Evolutionary conservation across 139 green algal genomes (phyloP), one percentile per base, ranked within the genome.

Genomic region (Picochlorum sp.): DNA sequence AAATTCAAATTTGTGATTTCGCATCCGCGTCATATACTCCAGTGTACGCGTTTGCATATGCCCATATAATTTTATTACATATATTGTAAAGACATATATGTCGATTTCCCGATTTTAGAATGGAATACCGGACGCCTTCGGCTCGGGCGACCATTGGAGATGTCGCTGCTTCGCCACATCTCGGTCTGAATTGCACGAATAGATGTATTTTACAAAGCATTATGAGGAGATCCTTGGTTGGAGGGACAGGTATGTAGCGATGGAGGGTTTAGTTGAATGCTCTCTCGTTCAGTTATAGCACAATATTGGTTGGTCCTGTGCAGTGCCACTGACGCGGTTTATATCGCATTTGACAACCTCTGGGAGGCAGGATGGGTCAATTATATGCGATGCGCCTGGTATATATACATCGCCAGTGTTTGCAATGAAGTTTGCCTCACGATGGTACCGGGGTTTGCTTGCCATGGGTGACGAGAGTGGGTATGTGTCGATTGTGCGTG

Each of bases 401-500:
- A 9, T 34, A 23, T 32, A 26, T 28, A 20, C 61, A 41, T 23
- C 15, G 8, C 37, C 66, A 49, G 66, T 73, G 15, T 56, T 46
- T 23, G 15, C 23, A 10, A 30, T 62, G 9, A 20, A 26, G 34
- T 65, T 58, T 59, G 58, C 18, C 9, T 23, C 58, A 21, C 18
- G 6, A 34, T 26, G 8, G n/a, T 54, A 76, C 28, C 26, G 67
- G 28, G 64, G 76, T 26, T 69, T 89, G 21, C 66, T 95, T 4
- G 86, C 85, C 3, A 64, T 92, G 4, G 84, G 62, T 4, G 87
- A 91, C 49, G 87, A 95, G 72, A 86, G 90, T 49, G 88, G 88
- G 5, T 82, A 68, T 38, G 69, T 95, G 9, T 84, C 75, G 1
- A 79, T 92, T 18, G 49, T 87, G 1, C 64, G 85, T 64, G 85